Evolutionary conservation across 2,329 filamentous ascomycete genomes (phyloP).

Genomic region (Aureobasidium sp.): DNA sequence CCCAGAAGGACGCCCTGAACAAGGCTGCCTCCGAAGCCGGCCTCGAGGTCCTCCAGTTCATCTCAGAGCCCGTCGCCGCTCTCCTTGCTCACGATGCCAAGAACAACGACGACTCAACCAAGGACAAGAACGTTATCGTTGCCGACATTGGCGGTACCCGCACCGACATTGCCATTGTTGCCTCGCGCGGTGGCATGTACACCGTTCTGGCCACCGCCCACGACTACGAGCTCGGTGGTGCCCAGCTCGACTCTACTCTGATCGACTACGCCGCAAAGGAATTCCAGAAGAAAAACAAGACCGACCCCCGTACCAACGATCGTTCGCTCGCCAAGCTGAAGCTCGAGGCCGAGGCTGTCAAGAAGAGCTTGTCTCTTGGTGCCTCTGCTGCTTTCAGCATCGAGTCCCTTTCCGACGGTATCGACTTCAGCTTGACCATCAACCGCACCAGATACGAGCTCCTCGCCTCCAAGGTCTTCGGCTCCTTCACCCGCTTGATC

Average conservation of each 20-base stretch:
- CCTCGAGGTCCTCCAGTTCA: conserved; percentile 85
- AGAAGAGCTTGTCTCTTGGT: conserved; percentile 85
- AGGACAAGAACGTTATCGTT: conserved; percentile 86
- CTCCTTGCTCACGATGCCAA: conserved; percentile 87
- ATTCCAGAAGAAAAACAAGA: conserved; percentile 94
- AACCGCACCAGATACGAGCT: conserved; percentile 93
- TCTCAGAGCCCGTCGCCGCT: conserved; percentile 83
- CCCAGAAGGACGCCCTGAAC: conserved; percentile 73
- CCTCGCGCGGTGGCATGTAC: conserved; percentile 91
- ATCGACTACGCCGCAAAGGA: conserved; percentile 98
- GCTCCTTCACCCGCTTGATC: conserved; percentile 78
- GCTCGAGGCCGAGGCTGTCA: conserved; percentile 81
- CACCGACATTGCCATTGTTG: conserved; percentile 84
- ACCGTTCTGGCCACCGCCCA: conserved; percentile 87
- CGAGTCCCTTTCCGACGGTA: conserved; percentile 79
- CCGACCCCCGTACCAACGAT: conserved; percentile 75
- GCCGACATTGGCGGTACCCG: conserved; percentile 89
- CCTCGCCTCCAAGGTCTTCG: conserved; percentile 76
- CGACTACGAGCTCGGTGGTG: conserved; percentile 89
- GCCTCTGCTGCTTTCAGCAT: conserved; percentile 86
- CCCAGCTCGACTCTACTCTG: conserved; percentile 79
- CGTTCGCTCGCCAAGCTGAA: conserved; percentile 86
- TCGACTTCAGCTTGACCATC: conserved; percentile 86
- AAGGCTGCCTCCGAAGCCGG: conserved; percentile 72
- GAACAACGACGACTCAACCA: conserved; percentile 57